Evolutionary conservation across 192 early-diverging fungal genomes (phyloP).

Genomic region (Pilaira anomala): DNA sequence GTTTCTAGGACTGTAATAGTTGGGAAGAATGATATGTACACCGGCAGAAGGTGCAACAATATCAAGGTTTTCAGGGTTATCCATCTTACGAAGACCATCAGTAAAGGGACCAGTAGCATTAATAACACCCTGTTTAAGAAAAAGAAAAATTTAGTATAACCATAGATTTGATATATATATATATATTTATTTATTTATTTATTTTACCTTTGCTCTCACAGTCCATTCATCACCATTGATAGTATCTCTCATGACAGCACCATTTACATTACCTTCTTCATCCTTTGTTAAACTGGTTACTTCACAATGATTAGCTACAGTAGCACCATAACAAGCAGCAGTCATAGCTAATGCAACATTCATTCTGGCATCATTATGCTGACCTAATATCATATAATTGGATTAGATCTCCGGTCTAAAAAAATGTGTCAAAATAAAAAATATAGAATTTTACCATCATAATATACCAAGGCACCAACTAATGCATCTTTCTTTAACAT

Average conservation of each 20-base stretch:
- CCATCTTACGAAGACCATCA: slow-evolving; percentile 90
- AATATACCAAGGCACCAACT: slow-evolving; percentile 94
- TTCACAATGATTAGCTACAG: slow-evolving; percentile 91
- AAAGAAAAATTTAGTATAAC: slow-evolving; percentile 7
- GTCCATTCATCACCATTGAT: slow-evolving; percentile 85
- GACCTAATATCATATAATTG: slow-evolving; percentile 47
- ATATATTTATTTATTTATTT: not conserved
- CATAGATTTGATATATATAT: no score
- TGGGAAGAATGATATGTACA: slow-evolving; percentile 92
- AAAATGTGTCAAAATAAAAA: not conserved
- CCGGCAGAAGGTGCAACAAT: slow-evolving; percentile 94
- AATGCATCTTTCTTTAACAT: slow-evolving; percentile 87
- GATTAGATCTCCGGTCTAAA: not conserved
- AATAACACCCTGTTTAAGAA: slow-evolving; percentile 66
- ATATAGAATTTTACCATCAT: slow-evolving; percentile 66
- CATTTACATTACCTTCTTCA: slow-evolving; percentile 60
- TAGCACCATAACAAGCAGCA: slow-evolving; percentile 85
- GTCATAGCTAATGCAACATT: slow-evolving; percentile 92
- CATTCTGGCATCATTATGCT: slow-evolving; percentile 98
- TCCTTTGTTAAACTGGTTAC: slow-evolving; percentile 78
- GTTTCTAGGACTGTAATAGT: slow-evolving; percentile 89
- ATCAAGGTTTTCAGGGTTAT: slow-evolving; percentile 66
- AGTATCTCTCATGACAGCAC: slow-evolving; percentile 78
- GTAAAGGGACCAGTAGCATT: slow-evolving; percentile 81
- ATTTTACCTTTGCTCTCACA: slow-evolving; percentile 67